Percentiles rank a stretch among this genome's conserved stretches.
phyloP scores from a whole-genome alignment of 1,139 yeast species.

The Geotrichum reessii region DNA sequence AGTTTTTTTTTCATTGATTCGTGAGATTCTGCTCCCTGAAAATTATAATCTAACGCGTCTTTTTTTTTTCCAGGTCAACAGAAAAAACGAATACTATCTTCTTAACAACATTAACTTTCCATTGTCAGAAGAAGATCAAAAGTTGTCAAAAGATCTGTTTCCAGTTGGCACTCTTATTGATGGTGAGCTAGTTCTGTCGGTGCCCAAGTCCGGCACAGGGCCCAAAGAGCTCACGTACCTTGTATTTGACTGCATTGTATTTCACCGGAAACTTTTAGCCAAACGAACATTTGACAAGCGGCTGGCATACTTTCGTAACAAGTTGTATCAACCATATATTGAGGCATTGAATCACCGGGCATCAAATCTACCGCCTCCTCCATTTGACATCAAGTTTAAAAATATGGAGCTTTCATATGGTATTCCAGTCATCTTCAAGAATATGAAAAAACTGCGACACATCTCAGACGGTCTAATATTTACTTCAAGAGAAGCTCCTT shows the following conservation, averaged over 20 bases:
- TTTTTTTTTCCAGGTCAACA: conserved; percentile 45
- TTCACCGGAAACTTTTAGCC: conserved; percentile 67
- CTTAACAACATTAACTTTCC: conserved; percentile 87
- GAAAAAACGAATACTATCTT: conserved; percentile 80
- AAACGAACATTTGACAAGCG: conserved; percentile 71
- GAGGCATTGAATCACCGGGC: conserved; percentile 64
- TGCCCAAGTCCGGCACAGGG: conserved; percentile 45
- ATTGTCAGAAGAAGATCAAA: conserved; percentile 35
- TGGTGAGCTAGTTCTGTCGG: conserved; percentile 70
- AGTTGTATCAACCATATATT: conserved; percentile 46
- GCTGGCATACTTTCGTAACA: conserved; percentile 76
- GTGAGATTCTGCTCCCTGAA: background rate
- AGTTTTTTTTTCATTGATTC: background rate
- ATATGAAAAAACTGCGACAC: conserved; percentile 50
- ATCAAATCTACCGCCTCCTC: conserved; percentile 61
- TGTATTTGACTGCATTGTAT: conserved; percentile 85
- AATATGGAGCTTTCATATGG: conserved; percentile 81
- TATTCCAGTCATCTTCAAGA: conserved; percentile 52
- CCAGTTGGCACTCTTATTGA: conserved; percentile 88
- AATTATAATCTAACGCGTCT: background rate
- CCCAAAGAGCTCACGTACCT: conserved; percentile 64
- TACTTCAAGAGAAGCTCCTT: conserved; percentile 86
- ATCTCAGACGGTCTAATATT: conserved; percentile 91
- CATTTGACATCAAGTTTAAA: conserved; percentile 44
- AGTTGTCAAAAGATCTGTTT: conserved; percentile 36